Evolutionary conservation across 192 early-diverging fungal species (phyloP).

Genomic region (Coemansia sp.): DNA sequence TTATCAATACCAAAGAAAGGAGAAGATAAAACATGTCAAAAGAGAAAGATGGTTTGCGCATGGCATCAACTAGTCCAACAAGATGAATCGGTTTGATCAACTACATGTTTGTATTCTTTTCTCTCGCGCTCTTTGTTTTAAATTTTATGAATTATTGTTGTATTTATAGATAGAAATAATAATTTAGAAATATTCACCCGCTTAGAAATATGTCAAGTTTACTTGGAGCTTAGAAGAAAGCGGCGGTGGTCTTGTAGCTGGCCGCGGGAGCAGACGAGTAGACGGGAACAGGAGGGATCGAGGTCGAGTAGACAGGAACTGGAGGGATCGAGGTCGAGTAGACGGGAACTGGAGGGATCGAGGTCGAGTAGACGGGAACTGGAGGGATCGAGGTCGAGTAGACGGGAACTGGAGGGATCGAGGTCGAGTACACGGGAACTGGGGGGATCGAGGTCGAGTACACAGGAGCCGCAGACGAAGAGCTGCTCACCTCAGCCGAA

Average conservation of each 20-base stretch:
- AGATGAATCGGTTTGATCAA: not conserved
- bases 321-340: not conserved
- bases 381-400: slow-evolving; percentile 5
- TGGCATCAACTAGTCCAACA: not conserved
- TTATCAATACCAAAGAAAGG: not conserved
- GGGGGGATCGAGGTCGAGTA: slow-evolving; percentile 1
- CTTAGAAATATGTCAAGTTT: not conserved
- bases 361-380: not conserved
- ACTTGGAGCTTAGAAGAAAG: slow-evolving; percentile 35
- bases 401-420: too few species aligned
- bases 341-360: not conserved
- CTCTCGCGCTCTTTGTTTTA: not conserved
- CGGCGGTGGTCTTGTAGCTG: slow-evolving; percentile 27
- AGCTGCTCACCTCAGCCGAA: too few species aligned
- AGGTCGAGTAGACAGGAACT: not conserved
- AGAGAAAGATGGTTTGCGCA: not conserved
- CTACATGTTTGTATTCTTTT: not conserved
- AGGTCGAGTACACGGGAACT: not conserved
- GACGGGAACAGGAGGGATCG: not conserved
- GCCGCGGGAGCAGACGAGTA: slow-evolving; percentile 18
- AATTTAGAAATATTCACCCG: slow-evolving; percentile 2
- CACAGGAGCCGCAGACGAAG: not conserved
- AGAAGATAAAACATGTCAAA: not conserved
- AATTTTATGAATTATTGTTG: not conserved
- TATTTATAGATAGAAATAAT: not conserved